Evolutionary conservation across 805 yeast species (phyloP).

Genomic region (Vanderwaltozyma yarrowii): DNA sequence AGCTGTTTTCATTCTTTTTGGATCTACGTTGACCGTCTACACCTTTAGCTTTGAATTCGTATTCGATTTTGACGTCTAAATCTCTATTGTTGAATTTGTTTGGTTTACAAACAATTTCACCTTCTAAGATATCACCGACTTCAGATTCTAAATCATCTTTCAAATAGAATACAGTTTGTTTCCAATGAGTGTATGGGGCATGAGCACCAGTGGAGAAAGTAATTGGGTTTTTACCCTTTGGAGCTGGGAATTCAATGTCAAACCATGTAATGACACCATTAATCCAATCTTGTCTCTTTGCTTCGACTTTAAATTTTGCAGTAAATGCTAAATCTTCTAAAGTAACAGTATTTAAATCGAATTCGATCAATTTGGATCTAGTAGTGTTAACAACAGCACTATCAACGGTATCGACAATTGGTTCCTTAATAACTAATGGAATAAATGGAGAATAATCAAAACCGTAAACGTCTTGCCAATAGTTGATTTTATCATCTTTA

Average conservation of each 20-base stretch:
- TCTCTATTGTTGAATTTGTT: slow-evolving; percentile 77
- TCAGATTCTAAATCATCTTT: slow-evolving; percentile 68
- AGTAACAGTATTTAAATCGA: slow-evolving; percentile 83
- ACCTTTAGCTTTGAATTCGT: slow-evolving; percentile 34
- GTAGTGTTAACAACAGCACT: slow-evolving; percentile 66
- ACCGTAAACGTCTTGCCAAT: slow-evolving; percentile 96
- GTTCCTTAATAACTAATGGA: slow-evolving; percentile 80
- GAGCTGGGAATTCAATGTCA: slow-evolving; percentile 75
- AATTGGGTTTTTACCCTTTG: slow-evolving; percentile 44
- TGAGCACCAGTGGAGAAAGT: slow-evolving; percentile 90
- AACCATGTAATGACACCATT: slow-evolving; percentile 94
- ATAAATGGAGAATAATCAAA: slow-evolving; percentile 91
- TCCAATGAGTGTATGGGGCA: slow-evolving; percentile 95
- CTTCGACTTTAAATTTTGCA: slow-evolving; percentile 56
- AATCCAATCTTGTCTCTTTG: slow-evolving; percentile 67
- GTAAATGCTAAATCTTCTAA: slow-evolving; percentile 73
- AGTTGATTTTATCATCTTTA: slow-evolving; percentile 81
- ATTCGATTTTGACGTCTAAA: slow-evolving; percentile 66
- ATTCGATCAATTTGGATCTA: slow-evolving; percentile 57
- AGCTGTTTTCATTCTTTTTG: slow-evolving; percentile 49
- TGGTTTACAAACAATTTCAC: slow-evolving; percentile 68
- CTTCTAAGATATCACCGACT: slow-evolving; percentile 65
- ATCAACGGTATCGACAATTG: slow-evolving; percentile 92
- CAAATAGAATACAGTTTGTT: slow-evolving; percentile 90
- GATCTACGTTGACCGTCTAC: slow-evolving; percentile 44